These are phyloP conservation scores for Apiospora arundinis DNA, from an alignment of 2,329 filamentous ascomycete species.

Conservation along the genomic window DNA sequence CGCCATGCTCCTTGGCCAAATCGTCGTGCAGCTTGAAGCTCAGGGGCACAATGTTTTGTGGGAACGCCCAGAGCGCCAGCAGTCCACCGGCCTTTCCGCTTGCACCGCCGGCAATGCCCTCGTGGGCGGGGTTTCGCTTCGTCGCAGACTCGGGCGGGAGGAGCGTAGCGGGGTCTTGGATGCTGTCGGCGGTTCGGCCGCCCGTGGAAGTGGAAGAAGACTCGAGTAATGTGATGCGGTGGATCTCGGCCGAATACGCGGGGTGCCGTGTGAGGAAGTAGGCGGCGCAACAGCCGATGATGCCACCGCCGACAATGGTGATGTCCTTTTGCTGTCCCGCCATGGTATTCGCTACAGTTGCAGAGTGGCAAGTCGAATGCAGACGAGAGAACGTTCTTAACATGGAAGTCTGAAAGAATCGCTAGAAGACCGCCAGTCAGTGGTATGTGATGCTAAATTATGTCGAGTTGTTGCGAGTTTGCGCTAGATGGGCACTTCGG, in stretches of 20 bases:
- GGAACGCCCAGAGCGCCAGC: constrained; percentile 78
- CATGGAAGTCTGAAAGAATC: neutral
- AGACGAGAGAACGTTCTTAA: neutral
- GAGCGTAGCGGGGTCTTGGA: constrained; percentile 40
- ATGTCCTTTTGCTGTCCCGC: constrained; percentile 34
- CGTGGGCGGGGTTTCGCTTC: constrained; percentile 41
- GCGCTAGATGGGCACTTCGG: neutral
- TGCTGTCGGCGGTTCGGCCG: constrained; percentile 42
- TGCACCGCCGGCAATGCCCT: constrained; percentile 72
- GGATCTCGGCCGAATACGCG: constrained; percentile 66
- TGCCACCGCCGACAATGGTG: constrained; percentile 67
- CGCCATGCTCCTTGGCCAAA: constrained; percentile 71
- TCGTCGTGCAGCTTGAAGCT: constrained; percentile 74
- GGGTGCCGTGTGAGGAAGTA: constrained; percentile 78
- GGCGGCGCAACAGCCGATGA: constrained; percentile 76
- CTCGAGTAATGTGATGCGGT: constrained; percentile 76
- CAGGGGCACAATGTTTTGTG: constrained; percentile 71
- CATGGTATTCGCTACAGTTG: neutral
- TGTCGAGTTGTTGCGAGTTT: too few relatives aligned
- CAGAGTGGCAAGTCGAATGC: neutral
- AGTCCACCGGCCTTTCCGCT: constrained; percentile 81
- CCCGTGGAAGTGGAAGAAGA: constrained; percentile 56
- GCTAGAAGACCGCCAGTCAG: neutral
- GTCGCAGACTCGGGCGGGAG: constrained; percentile 32
- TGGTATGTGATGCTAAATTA: neutral